Percentiles rank a stretch among this genome's conserved stretches.
Evolutionary conservation across 257 asterid genomes (phyloP).

Genomic region (Buddleja alternifolia): DNA sequence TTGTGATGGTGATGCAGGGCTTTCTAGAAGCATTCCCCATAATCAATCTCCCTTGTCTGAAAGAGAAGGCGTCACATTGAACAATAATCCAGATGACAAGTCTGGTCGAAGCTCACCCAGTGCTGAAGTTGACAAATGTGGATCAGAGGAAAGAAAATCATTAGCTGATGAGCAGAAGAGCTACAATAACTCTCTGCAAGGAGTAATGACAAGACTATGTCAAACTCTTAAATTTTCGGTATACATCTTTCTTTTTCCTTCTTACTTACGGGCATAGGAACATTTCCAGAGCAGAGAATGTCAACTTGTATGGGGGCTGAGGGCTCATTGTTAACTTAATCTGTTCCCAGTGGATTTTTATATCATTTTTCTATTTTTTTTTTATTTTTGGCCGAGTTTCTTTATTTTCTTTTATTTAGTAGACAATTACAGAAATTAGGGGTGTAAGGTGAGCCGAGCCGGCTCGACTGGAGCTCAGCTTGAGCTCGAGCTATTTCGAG

Average conservation of each 20-base stretch:
- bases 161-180: conserved; percentile 45
- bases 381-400: too few species aligned
- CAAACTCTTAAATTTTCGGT: conserved; percentile 69
- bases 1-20: not conserved
- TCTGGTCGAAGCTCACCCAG: conserved; percentile 30
- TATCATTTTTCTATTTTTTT: not conserved
- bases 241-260: conserved; percentile 26
- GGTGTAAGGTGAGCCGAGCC: too few species aligned
- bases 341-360: too few species aligned
- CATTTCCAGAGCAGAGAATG: not conserved
- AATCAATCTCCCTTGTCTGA: conserved; percentile 34
- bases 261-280: too few species aligned
- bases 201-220: conserved; percentile 47
- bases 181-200: conserved; percentile 47
- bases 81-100: conserved; percentile 21
- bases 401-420: too few species aligned
- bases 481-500: too few species aligned
- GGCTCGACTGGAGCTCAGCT: too few species aligned
- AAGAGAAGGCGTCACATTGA: conserved; percentile 16
- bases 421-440: too few species aligned
- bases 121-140: conserved; percentile 35
- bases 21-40: conserved; percentile 29
- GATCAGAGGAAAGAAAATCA: conserved; percentile 37
- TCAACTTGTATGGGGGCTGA: too few species aligned
- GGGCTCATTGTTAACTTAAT: too few species aligned